Evolutionary conservation across 2,329 filamentous ascomycete species (phyloP), one percentile per base, ranked within the genome.

Genomic region (Cordyceps pruinosa): DNA sequence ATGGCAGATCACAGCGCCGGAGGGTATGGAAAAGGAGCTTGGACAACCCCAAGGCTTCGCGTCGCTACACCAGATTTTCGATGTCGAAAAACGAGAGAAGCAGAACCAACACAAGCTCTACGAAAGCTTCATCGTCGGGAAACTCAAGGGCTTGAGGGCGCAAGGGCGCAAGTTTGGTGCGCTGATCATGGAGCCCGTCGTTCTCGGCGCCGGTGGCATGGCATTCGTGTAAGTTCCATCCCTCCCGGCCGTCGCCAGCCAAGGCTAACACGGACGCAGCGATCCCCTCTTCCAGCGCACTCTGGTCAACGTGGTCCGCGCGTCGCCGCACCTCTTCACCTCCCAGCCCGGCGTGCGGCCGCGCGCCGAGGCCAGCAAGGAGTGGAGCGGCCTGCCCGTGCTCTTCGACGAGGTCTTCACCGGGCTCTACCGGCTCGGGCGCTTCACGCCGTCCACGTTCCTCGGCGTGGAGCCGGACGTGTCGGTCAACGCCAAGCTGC

Each of bases 371-470:
- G 10, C 62, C 65, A 51, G 63, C 32, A 65, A 63, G 9, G 61
- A 73, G 30, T 95, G 90, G 90, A 77, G 77, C 1, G 89, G 90
- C 2, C 79, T 95, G 4, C 90, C 90, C 0, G 74, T 95, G 39
- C 77, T 95, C 63, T 90, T 90, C 62, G 90, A 96, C 66, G 90
- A 95, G 68, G 90, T 95, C 35, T 95, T 96, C 71, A 93, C 89
- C 0, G 90, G 90, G 1, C 75, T 95, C 5, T 92, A 92, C 68
- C 88, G 90, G 13, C 83, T 96, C 0, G 90, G 90, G 2, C 82
- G 85, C 39, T 84, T 86, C 66, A 85, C 82, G 1, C 79, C 89
- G 0, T 83, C 87, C 0, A 85, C 85, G 0, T 88, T 93, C 69
- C 79, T 95, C 3, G 75, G 76, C 5, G 73, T 83, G 0, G 71